phyloP scores from a whole-genome alignment of 2,329 filamentous ascomycete species.

The Fusarium azukiicola region DNA sequence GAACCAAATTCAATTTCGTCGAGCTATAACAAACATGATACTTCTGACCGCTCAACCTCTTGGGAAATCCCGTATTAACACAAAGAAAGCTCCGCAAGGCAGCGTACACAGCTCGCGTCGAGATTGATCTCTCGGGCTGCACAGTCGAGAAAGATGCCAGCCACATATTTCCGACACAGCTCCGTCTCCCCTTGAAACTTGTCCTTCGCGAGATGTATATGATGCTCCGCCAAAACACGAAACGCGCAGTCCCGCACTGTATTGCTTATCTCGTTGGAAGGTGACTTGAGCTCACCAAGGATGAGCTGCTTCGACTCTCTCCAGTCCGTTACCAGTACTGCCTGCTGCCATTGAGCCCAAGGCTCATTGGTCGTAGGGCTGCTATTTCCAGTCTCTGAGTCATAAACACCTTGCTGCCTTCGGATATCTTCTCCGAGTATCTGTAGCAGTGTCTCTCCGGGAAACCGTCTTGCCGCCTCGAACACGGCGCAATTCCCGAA shows the following conservation, averaged over 20 bases:
- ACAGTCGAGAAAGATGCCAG: conserved; percentile 3
- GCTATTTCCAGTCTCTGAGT: neutral
- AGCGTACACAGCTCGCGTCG: neutral
- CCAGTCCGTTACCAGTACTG: neutral
- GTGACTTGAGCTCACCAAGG: neutral
- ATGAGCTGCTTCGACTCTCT: neutral
- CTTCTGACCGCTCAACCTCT: neutral
- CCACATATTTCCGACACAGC: neutral
- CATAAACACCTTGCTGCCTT: too few species aligned
- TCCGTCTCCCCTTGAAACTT: neutral
- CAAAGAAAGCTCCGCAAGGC: conserved; percentile 7
- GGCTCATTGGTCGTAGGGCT: neutral
- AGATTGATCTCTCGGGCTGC: neutral
- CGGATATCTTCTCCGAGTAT: neutral
- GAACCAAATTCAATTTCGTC: too few species aligned
- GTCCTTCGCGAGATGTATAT: neutral
- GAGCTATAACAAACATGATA: too few species aligned
- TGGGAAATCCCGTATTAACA: neutral
- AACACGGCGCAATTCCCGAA: conserved; percentile 1
- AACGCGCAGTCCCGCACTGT: neutral
- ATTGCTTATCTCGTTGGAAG: neutral
- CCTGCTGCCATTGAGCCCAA: conserved; percentile 12
- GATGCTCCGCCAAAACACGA: neutral
- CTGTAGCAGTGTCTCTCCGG: neutral
- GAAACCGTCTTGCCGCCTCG: neutral